A percentile compares a stretch with the other conserved stretches of the same genome.
These are phyloP conservation scores for Silene vulgaris DNA, from an alignment of 179 eudicot genomes.

Conservation along the genomic window DNA sequence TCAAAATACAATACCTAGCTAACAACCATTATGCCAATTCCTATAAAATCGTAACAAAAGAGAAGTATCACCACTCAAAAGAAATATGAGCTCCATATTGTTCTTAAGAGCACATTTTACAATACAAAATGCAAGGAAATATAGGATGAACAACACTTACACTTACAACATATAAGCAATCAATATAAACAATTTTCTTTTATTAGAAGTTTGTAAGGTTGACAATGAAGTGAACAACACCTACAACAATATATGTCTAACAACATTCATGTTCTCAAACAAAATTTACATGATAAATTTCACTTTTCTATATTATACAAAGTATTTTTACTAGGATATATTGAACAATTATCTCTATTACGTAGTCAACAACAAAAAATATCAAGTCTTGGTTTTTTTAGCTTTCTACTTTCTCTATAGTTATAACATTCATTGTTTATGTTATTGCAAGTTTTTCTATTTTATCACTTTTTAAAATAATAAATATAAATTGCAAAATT, in stretches of 20 bases:
- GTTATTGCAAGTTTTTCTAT: neutral
- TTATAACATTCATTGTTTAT: too few relatives aligned
- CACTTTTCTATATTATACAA: neutral
- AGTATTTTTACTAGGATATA: neutral
- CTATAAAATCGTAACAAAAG: too few relatives aligned
- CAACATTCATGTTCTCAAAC: neutral
- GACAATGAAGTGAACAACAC: neutral
- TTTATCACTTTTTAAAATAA: neutral
- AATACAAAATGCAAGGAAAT: too few relatives aligned
- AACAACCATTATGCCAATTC: too few relatives aligned
- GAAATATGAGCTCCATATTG: too few relatives aligned
- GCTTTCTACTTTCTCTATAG: neutral
- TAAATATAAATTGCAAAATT: neutral
- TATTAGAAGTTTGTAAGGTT: neutral
- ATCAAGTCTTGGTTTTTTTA: neutral
- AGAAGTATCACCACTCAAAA: too few relatives aligned
- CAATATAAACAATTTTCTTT: neutral
- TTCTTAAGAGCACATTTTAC: too few relatives aligned
- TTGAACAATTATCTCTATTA: neutral
- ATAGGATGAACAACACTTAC: too few relatives aligned
- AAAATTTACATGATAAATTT: neutral
- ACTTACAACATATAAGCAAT: neutral
- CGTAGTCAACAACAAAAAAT: neutral
- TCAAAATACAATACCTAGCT: too few relatives aligned
- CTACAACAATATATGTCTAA: neutral